phyloP scores from a whole-genome alignment of 75 land plant species.

The Cryptomeria japonica region DNA sequence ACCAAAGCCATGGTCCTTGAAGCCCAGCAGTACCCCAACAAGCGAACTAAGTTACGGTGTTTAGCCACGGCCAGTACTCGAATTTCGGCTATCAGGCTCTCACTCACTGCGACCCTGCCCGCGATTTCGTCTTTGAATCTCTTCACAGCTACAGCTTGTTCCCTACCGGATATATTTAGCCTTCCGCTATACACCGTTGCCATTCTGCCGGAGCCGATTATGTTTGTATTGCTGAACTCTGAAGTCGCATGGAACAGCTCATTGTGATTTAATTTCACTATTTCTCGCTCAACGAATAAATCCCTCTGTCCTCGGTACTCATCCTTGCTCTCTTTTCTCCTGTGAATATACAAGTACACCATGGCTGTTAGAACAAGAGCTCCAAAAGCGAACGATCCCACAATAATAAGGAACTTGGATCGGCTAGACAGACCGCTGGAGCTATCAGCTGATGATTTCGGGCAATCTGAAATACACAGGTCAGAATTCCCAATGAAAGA shows the following conservation, averaged over 20 bases:
- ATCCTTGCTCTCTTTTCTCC: too few species aligned
- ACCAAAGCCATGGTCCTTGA: background rate
- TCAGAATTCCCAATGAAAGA: conserved; percentile 24
- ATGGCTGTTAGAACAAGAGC: conserved; percentile 19
- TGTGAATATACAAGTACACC: background rate
- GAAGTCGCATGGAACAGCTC: background rate
- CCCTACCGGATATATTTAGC: background rate
- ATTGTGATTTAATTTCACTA: background rate
- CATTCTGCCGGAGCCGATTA: background rate
- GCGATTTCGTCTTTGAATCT: background rate
- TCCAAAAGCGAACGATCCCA: background rate
- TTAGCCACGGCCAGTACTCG: background rate
- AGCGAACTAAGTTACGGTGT: background rate
- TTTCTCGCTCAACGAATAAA: conserved; percentile 9
- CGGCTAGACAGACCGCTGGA: background rate
- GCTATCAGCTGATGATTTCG: background rate
- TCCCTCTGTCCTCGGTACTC: background rate
- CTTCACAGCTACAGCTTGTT: background rate
- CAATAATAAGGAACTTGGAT: background rate
- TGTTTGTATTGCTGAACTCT: background rate
- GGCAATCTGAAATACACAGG: conserved; percentile 21
- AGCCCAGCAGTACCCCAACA: background rate
- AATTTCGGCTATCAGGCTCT: background rate
- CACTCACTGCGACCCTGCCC: too few species aligned
- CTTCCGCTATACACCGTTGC: background rate